Conservation (phyloP, 2,329 filamentous ascomycete species). For the Colletotrichum chlorophyti region DNA sequence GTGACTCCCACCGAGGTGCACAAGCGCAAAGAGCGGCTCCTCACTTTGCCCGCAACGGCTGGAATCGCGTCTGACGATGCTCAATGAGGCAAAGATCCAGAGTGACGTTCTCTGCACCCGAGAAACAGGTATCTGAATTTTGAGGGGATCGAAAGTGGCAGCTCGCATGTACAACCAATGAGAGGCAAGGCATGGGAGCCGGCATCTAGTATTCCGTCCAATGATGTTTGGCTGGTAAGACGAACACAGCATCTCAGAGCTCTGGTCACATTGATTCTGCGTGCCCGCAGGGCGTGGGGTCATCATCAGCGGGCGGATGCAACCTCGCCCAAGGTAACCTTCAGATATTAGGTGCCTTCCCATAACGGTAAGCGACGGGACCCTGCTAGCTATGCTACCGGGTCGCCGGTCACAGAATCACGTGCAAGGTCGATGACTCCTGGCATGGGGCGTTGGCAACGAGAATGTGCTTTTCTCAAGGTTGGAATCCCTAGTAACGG, state of each 20-base stretch:
- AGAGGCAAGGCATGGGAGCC: not conserved
- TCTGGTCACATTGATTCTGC: not conserved
- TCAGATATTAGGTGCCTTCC: not conserved
- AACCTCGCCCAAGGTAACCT: too few species aligned
- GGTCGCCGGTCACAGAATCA: conserved; percentile 5
- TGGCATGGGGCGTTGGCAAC: not conserved
- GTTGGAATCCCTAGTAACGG: too few species aligned
- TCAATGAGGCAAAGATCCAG: too few species aligned
- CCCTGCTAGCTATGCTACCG: conserved; percentile 4
- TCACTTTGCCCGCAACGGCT: not conserved
- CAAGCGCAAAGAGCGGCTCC: not conserved
- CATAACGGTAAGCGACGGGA: conserved; percentile 1
- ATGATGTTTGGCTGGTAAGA: not conserved
- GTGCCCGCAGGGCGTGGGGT: conserved; percentile 6
- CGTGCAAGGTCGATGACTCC: not conserved
- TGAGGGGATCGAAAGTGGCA: conserved; percentile 3
- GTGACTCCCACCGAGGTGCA: not conserved
- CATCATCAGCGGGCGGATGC: not conserved
- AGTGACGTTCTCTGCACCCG: too few species aligned
- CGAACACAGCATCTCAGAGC: not conserved
- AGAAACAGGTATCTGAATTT: not conserved
- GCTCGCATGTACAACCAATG: conserved; percentile 20
- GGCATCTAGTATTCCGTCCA: conserved; percentile 19
- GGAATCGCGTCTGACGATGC: too few species aligned
- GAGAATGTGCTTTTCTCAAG: too few species aligned